Evolutionary conservation across 2,329 filamentous ascomycete genomes (phyloP), one percentile per base, ranked within the genome.

Genomic region (Myriosclerotinia duriaeana): DNA sequence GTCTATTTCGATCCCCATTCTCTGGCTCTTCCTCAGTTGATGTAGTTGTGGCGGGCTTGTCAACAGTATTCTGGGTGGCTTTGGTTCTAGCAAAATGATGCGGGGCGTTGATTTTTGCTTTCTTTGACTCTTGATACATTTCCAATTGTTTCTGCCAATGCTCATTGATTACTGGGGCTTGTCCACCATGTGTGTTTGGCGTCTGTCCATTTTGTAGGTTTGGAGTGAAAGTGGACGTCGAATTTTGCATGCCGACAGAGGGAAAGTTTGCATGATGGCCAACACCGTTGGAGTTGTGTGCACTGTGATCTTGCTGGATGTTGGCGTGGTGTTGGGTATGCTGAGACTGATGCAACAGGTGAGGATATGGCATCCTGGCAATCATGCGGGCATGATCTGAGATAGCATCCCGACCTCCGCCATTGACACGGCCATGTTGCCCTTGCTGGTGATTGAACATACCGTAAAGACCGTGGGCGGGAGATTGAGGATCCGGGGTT

Each of bases 61-160:
- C 80, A 36, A 81, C 58, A 85, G 88, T 76, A 88, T 84, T 74
- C 74, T 91, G 86, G 67, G 83, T 84, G 2, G 89, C 88, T 75
- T 90, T 89, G 34, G 87, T 84, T 70, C 89, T 81, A 17, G 89
- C 91, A 77, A 94, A 93, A 77, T 88, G 88, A 74, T 89, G 86
- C 71, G 64, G 55, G 17, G 87, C 84, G 56, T 83, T 91, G 81
- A 77, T 85, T 84, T 84, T 89, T 79, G 82, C 87, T 80, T 81
- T 87, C 81, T 85, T 91, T 74, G 91, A 87, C 69, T 92, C 90
- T 71, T 93, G 91, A 70, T 89, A 89, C 74, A 93, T 80, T 69
- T 90, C 88, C 71, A 97, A 79, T 79, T 99, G 95, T 76, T 95
- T 89, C 70, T 89, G 88, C 93, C 93, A 98, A 78, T 96, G 90